A percentile compares a stretch with the other conserved stretches of the same genome.
Evolutionary conservation across 805 yeast genomes (phyloP).

Genomic region (Candida suzukii): DNA sequence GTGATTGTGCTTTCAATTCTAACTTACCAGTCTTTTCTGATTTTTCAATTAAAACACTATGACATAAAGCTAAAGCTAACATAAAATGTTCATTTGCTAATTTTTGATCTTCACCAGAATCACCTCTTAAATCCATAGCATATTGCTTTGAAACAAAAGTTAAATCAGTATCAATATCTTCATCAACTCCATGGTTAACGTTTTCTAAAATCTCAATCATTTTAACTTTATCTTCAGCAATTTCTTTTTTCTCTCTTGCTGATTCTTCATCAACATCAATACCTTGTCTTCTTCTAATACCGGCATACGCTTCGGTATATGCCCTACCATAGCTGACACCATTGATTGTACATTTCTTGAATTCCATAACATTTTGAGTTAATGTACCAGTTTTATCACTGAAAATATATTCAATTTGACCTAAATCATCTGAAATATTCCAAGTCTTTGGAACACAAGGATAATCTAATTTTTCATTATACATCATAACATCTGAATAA

Average conservation of each 20-base stretch:
- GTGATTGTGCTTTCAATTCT: slow-evolving; percentile 70
- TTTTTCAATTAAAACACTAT: slow-evolving; percentile 66
- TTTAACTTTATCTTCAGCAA: slow-evolving; percentile 32
- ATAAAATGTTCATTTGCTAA: slow-evolving; percentile 64
- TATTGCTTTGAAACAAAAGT: slow-evolving; percentile 66
- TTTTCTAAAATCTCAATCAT: slow-evolving; percentile 41
- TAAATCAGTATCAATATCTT: slow-evolving; percentile 42
- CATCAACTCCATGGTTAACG: not conserved
- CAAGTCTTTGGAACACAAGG: slow-evolving; percentile 79
- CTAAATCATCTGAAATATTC: slow-evolving; percentile 79
- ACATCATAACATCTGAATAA: slow-evolving; percentile 62
- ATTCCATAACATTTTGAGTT: slow-evolving; percentile 80
- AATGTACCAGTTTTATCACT: slow-evolving; percentile 82
- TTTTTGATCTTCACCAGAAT: slow-evolving; percentile 43
- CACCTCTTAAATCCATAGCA: slow-evolving; percentile 54
- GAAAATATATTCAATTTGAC: slow-evolving; percentile 76
- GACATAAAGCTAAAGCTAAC: slow-evolving; percentile 72
- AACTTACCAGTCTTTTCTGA: slow-evolving; percentile 51
- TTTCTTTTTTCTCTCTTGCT: slow-evolving; percentile 31
- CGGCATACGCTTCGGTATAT: slow-evolving; percentile 72
- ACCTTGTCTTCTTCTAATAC: slow-evolving; percentile 61
- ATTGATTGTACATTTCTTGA: slow-evolving; percentile 65
- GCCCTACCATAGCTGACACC: slow-evolving; percentile 67
- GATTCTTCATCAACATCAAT: slow-evolving; percentile 47
- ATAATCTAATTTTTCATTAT: slow-evolving; percentile 59